Base-by-base conservation (phyloP, 495 filamentous ascomycete genomes). In the Podospora pseudocomata region DNA sequence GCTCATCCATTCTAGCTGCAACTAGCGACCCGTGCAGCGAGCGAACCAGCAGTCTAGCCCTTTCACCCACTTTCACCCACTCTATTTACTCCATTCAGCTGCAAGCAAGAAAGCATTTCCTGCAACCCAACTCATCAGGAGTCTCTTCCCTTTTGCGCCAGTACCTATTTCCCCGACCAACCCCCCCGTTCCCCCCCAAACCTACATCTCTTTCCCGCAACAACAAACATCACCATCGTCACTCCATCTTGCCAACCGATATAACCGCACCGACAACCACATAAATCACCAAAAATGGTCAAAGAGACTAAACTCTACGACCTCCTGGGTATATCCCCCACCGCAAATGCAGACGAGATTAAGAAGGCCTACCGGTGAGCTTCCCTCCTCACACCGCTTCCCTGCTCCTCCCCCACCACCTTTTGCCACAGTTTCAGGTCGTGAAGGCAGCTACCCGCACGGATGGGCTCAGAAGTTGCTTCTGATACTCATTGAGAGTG, bases 321-420 rank as follows among this genome's bases (percentile, higher is more conserved):
- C 78, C 79, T 84, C 54, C 81, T 96, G 60, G 84, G 85, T 76
- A 78, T 96, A 82, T 90, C 90, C 73, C 87, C 95, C 13, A 86
- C 88, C 65, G 92, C 94, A 4, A 86, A 86, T 2, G 91, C 94
- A 74, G 95, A 97, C 75, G 93, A 98, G 66, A 95, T 99, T 79
- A 97, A 97, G 80, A 99, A 99, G 74, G 95, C 89, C 49, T 99
- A 99, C 76, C 83, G 90, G 91, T 92, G 88, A 81, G 86, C 60
- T 23, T 32, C 30, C 30, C 30, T 32, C 30, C 30, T 32, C 30
- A 32, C 60, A 63, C 71, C 64, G 59, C 32, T 64, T 54, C 19
- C 60, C 26, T 65, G 4, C 64, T 39, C 28, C 32, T 44, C 64
- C 44, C 13, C 68, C 44, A 1, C 13, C 67, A 39, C 30, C 15